phyloP scores from a whole-genome alignment of 192 early-diverging fungal species.

The Cladochytrium replicatum region DNA sequence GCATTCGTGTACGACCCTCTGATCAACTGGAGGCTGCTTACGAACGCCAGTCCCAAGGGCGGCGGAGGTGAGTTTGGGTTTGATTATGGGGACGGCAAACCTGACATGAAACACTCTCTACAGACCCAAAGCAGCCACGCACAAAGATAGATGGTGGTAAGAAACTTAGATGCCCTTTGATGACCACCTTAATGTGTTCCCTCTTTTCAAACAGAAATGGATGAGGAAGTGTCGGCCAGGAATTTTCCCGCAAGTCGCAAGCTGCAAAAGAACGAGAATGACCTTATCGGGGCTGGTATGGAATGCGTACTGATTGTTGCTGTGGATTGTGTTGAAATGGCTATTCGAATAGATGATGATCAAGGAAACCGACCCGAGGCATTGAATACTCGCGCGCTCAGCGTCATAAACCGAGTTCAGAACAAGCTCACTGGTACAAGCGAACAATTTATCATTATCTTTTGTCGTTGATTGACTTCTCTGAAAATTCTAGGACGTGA shows the following conservation, averaged over 20 bases:
- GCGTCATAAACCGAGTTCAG: constrained; percentile 77
- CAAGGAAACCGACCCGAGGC: constrained; percentile 45
- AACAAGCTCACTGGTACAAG: constrained; percentile 83
- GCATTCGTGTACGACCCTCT: constrained; percentile 96
- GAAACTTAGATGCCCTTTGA: no score
- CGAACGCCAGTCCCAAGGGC: constrained; percentile 36
- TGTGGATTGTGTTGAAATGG: neutral
- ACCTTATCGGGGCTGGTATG: constrained; percentile 24
- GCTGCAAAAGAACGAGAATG: constrained; percentile 41
- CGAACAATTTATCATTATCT: neutral
- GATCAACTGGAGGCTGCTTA: constrained; percentile 79
- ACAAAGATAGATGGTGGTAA: constrained; percentile 21
- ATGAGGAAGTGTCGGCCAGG: constrained; percentile 12
- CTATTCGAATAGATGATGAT: constrained; percentile 25
- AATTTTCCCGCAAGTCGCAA: constrained; percentile 36
- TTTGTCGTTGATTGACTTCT: neutral
- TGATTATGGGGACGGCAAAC: constrained; percentile 11
- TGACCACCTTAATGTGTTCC: no score
- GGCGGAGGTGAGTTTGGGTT: neutral
- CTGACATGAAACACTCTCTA: constrained; percentile 3
- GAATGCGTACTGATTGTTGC: neutral
- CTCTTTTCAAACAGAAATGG: neutral
- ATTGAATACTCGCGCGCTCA: constrained; percentile 68
- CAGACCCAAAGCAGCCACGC: no score
- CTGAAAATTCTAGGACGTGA: constrained; percentile 57